Evolutionary conservation across 257 asterid genomes (phyloP), one percentile per base, ranked within the genome.

Genomic region (Nicotiana benthamiana): DNA sequence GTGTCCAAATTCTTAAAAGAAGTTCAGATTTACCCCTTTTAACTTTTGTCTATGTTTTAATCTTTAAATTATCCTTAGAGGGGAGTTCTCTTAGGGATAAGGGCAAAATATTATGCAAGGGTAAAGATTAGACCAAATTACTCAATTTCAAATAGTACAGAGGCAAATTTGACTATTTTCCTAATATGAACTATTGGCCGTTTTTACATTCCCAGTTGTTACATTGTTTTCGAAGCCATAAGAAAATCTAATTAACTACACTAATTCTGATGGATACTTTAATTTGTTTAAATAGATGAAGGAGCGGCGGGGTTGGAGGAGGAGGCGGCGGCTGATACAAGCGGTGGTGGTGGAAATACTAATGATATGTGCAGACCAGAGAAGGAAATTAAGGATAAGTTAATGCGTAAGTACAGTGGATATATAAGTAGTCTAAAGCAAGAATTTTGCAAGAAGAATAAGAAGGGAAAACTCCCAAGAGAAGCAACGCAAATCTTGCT

Each of bases 361-460:
- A 12, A 70, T 70, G 59, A 70, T 40, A 40, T 68, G 12, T 68
- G 76, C 1, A 36, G 76, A 22, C 9, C 48, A 9, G 48, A 43
- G 2, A 75, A 79, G 17, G 83, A 80, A 46, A 26, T 68, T 24
- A 80, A 68, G 79, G 54, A 80, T 59, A 56, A 80, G 34, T 56
- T 80, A 36, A 11, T 68, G 79, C n/a, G 79, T 5, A 80, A 80
- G 36, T 80, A 80, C 40, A 68, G 83, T 59, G 83, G 83, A 24
- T 80, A 68, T 26, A 72, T 80, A 30, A 80, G 72, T 9, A 65
- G 79, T 56, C 67, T 80, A 61, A 80, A 80, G 83, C 79, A 80
- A 10, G 72, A 80, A 20, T 59, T 67, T 22, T 68, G 48, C 27
- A 80, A 68, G n/a, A 80, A 66, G 57, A 80, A 70, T 43, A 80